Conservation (phyloP, 371 early-diverging fungal species). For the Syncephalis fuscata region DNA sequence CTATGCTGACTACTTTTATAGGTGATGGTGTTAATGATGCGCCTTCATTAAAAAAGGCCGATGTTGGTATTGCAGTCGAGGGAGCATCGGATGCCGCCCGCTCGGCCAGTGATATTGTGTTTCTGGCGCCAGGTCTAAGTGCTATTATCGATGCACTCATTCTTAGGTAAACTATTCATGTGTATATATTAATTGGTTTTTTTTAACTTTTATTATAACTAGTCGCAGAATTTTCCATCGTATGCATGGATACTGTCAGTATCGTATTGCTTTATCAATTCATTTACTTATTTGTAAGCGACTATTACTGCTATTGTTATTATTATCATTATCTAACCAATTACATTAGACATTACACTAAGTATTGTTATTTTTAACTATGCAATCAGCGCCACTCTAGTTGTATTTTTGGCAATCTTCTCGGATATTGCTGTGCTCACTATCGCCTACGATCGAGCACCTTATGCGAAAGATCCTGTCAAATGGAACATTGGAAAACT, state of each 20-base stretch:
- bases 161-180: too few relatives aligned
- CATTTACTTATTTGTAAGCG: background rate
- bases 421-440: background rate
- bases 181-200: background rate
- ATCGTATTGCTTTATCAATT: conserved; percentile 1
- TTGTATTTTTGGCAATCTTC: conserved; percentile 1
- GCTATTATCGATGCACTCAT: conserved; percentile 10
- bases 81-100: conserved; percentile 60
- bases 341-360: too few relatives aligned
- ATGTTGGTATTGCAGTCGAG: conserved; percentile 69
- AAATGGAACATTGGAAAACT: conserved; percentile 12
- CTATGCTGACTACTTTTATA: conserved; percentile 18
- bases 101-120: conserved; percentile 57
- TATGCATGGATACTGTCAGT: conserved; percentile 6
- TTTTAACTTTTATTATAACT: conserved; percentile 5
- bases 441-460: conserved; percentile 11
- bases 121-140: conserved; percentile 24
- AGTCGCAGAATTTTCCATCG: conserved; percentile 14
- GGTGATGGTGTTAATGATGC: conserved; percentile 97
- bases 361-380: background rate
- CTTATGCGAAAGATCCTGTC: conserved; percentile 9
- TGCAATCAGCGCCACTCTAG: background rate
- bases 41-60: conserved; percentile 76
- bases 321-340: too few relatives aligned
- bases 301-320: background rate